Evolutionary conservation across 1,139 yeast genomes (phyloP).

Genomic region (Diutina pseudorugosa): DNA sequence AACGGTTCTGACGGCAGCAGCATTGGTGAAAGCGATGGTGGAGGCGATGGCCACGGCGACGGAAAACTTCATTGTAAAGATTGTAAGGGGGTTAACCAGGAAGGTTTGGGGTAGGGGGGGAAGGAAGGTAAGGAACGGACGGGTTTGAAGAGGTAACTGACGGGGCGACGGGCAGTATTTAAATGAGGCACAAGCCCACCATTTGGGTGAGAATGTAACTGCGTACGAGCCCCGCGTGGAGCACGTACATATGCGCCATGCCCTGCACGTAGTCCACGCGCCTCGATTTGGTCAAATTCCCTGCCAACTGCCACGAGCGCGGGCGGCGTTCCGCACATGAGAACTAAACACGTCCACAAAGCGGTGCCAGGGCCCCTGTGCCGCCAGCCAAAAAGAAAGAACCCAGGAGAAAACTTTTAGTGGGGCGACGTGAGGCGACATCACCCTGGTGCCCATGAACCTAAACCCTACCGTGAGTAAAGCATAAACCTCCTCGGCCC

Average conservation of each 20-base stretch:
- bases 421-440: too few species aligned
- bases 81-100: not conserved
- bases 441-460: too few species aligned
- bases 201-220: not conserved
- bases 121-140: slow-evolving; percentile 5
- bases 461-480: too few species aligned
- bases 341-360: not conserved
- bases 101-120: not conserved
- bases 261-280: not conserved
- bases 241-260: slow-evolving; percentile 1
- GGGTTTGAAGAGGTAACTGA: not conserved
- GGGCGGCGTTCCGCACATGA: not conserved
- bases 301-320: not conserved
- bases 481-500: too few species aligned
- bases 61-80: slow-evolving; percentile 11
- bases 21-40: slow-evolving; percentile 9
- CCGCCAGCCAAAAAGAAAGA: too few species aligned
- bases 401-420: too few species aligned
- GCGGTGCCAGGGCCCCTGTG: too few species aligned
- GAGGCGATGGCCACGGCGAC: slow-evolving; percentile 4
- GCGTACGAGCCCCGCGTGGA: not conserved
- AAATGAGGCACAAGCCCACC: not conserved
- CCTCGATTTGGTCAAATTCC: not conserved
- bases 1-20: slow-evolving; percentile 13
- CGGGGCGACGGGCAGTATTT: not conserved